Base-by-base conservation (phyloP, 2,329 filamentous ascomycete genomes). In the Pseudogymnoascus sp. region DNA sequence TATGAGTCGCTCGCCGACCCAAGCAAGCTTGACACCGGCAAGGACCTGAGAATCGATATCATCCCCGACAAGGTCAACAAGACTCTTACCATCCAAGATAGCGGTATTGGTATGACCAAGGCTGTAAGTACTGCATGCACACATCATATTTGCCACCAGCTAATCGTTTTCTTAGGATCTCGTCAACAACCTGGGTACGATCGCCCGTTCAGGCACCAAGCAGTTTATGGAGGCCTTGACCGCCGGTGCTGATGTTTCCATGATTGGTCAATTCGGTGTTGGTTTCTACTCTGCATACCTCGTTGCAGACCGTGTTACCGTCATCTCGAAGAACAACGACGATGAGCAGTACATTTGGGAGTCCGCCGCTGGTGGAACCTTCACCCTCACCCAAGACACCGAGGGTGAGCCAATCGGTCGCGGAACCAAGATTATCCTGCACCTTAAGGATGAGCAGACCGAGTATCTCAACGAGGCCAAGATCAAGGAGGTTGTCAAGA, bases 271-370 rank as follows among this genome's bases (percentile, higher is more conserved):
- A 83, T 99, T 99, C 79, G 95, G 95, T 96, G 95, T 99, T 74
- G 95, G 95, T 89, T 99, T 99, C 91, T 99, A 99, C 88, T 97
- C 95, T 67, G 95, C 95, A 76, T 99, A 99, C 86, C 92, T 99
- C 66, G 95, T 99, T 72, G 95, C 95, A 78, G 95, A 99, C 85
- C 87, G 87, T 74, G 95, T 99, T 73, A 92, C 88, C 71, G 93
- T 99, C 77, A 76, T 96, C 79, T 97, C 95, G 75, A 99, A 97
- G 87, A 84, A 97, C 90, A 99, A 99, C 78, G 95, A 99, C 81
- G 95, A 99, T 75, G 95, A 99, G 86, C 95, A 99, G 84, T 99
- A 99, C 86, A 83, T 97, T 80, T 99, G 95, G 95, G 92, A 97
- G 86, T 99, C 95, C 57, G 89, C 86, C 75, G 95, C 95, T 68